Evolutionary conservation across 1,139 yeast species (phyloP).

Genomic region (Oligophagozyma castellii): DNA sequence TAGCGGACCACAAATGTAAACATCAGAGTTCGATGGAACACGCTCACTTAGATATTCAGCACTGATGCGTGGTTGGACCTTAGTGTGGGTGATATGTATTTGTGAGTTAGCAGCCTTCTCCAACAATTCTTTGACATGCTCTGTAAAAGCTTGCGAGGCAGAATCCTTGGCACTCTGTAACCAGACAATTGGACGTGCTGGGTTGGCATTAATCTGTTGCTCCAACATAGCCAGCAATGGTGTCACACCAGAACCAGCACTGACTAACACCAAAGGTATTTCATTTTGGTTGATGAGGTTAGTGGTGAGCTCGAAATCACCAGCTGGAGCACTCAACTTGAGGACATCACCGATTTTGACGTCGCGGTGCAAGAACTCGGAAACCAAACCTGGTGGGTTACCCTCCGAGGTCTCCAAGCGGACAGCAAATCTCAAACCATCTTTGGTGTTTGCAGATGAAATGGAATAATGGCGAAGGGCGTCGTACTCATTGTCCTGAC

Average conservation of each 20-base stretch:
- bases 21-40: constrained; percentile 18
- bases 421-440: constrained; percentile 32
- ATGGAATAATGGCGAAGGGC: constrained; percentile 24
- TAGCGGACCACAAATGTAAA: constrained; percentile 22
- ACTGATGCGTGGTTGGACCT: constrained; percentile 14
- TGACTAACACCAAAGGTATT: constrained; percentile 32
- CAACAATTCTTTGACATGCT: constrained; percentile 13
- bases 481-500: constrained; percentile 19
- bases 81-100: constrained; percentile 13
- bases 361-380: constrained; percentile 36
- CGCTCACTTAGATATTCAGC: constrained; percentile 12
- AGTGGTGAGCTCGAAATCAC: constrained; percentile 33
- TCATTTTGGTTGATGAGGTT: constrained; percentile 14
- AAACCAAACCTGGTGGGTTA: constrained; percentile 37
- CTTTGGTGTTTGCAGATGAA: constrained; percentile 14
- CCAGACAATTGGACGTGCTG: constrained; percentile 22
- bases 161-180: constrained; percentile 18
- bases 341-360: constrained; percentile 38
- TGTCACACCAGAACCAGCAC: constrained; percentile 61
- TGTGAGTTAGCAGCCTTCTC: constrained; percentile 7
- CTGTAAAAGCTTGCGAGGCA: constrained; percentile 15
- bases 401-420: constrained; percentile 24
- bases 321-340: constrained; percentile 46
- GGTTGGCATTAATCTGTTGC: constrained; percentile 17
- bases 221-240: constrained; percentile 44